Percentiles rank a stretch among this genome's conserved stretches.
Conservation (phyloP, 768 basidiomycete species). For the Amanita pallidorosea region DNA sequence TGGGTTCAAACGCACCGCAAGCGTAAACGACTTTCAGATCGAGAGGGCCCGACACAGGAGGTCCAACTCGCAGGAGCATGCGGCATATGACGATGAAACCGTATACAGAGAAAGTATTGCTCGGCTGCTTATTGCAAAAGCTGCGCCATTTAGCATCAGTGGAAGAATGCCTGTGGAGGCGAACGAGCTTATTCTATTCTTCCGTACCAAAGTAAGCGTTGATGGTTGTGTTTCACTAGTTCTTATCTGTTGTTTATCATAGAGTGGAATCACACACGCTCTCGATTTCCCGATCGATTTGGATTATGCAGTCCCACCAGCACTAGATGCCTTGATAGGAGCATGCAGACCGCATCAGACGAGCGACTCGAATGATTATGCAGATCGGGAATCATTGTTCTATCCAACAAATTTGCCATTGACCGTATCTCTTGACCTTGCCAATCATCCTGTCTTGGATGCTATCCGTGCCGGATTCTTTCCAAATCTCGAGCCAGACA, state of each 20-base stretch:
- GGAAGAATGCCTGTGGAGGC: slow-evolving; percentile 67
- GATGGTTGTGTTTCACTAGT: background rate
- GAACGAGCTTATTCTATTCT: slow-evolving; percentile 59
- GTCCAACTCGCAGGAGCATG: slow-evolving; percentile 17
- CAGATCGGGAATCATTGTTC: slow-evolving; percentile 55
- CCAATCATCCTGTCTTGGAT: slow-evolving; percentile 76
- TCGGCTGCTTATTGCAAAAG: slow-evolving; percentile 45
- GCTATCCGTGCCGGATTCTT: slow-evolving; percentile 65
- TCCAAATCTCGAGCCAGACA: slow-evolving; percentile 54
- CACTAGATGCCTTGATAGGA: slow-evolving; percentile 68
- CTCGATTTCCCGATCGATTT: slow-evolving; percentile 77
- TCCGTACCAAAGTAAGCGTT: slow-evolving; percentile 57
- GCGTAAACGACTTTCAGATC: slow-evolving; percentile 40
- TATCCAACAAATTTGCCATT: slow-evolving; percentile 66
- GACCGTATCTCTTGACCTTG: slow-evolving; percentile 67
- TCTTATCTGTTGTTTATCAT: background rate
- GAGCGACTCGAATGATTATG: slow-evolving; percentile 39
- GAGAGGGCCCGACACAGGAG: slow-evolving; percentile 35
- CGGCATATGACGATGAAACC: slow-evolving; percentile 33
- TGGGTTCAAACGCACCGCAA: slow-evolving; percentile 1
- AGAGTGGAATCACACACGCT: slow-evolving; percentile 74
- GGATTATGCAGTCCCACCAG: slow-evolving; percentile 62
- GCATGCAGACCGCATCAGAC: slow-evolving; percentile 60
- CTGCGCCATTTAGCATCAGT: slow-evolving; percentile 50
- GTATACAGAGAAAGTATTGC: slow-evolving; percentile 45